These are phyloP conservation scores for Glycine tomentella DNA, from an alignment of 306 rosid genomes.

Conservation along the genomic window DNA sequence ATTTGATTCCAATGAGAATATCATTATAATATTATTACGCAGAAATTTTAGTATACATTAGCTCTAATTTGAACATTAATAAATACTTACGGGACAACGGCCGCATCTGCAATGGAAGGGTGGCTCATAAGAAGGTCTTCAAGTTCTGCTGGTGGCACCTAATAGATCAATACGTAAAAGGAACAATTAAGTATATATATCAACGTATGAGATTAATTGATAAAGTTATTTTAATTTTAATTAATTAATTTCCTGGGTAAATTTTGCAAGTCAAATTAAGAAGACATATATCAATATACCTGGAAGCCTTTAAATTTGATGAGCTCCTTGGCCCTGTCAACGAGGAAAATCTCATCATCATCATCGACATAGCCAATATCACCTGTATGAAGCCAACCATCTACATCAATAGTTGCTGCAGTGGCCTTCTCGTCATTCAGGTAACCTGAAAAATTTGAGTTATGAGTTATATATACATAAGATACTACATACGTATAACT, in stretches of 20 bases:
- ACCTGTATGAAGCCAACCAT: constrained; percentile 83
- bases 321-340: constrained; percentile 74
- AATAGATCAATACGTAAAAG: no score
- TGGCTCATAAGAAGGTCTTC: constrained; percentile 73
- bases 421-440: constrained; percentile 66
- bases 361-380: constrained; percentile 74
- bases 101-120: constrained; percentile 74
- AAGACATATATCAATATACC: constrained; percentile 37
- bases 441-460: constrained; percentile 41
- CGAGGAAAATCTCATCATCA: constrained; percentile 66
- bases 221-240: no score
- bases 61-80: no score
- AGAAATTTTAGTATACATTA: no score
- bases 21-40: no score
- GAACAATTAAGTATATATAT: no score
- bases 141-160: constrained; percentile 80
- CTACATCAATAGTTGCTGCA: constrained; percentile 55
- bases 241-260: no score
- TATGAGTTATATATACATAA: no score
- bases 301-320: constrained; percentile 86
- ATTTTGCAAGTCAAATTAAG: no score
- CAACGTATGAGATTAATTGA: no score
- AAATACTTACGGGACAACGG: constrained; percentile 80
- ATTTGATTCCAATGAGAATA: background rate
- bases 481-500: no score